phyloP scores from a whole-genome alignment of 805 yeast genomes.

The Cyberlindnera nakhonratchasimensis region DNA sequence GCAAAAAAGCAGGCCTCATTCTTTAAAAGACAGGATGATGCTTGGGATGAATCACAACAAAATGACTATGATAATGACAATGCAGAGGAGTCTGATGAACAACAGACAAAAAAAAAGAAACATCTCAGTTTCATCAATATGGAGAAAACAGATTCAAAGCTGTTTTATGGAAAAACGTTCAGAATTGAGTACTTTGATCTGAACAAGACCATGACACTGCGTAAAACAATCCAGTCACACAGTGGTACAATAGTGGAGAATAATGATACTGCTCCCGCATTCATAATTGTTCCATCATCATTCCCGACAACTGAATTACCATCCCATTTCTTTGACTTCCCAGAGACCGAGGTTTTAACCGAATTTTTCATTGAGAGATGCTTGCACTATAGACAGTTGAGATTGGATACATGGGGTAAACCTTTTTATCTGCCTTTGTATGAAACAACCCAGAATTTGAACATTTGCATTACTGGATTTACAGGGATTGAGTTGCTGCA shows the following conservation, averaged over 20 bases:
- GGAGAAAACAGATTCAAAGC: constrained; percentile 10
- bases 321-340: constrained; percentile 16
- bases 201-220: constrained; percentile 36
- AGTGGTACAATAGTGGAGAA: constrained; percentile 34
- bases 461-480: constrained; percentile 62
- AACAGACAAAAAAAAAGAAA: constrained; percentile 3
- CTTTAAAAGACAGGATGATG: constrained; percentile 9
- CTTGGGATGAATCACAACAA: constrained; percentile 23
- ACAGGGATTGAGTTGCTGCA: constrained; percentile 75
- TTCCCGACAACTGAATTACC: constrained; percentile 18
- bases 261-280: constrained; percentile 8
- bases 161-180: constrained; percentile 45
- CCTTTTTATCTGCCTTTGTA: constrained; percentile 36
- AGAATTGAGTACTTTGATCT: constrained; percentile 39
- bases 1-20: constrained; percentile 5
- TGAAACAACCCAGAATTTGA: constrained; percentile 5
- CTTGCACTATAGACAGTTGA: constrained; percentile 49
- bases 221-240: constrained; percentile 42
- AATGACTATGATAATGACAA: constrained; percentile 3
- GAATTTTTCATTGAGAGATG: constrained; percentile 83
- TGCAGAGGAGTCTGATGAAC: background rate
- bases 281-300: constrained; percentile 23
- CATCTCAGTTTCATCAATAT: constrained; percentile 6
- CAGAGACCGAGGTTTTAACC: constrained; percentile 43
- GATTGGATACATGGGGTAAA: constrained; percentile 60